Evolutionary conservation across 257 asterid genomes (phyloP), one percentile per base, ranked within the genome.

Genomic region (Przewalskia tangutica): DNA sequence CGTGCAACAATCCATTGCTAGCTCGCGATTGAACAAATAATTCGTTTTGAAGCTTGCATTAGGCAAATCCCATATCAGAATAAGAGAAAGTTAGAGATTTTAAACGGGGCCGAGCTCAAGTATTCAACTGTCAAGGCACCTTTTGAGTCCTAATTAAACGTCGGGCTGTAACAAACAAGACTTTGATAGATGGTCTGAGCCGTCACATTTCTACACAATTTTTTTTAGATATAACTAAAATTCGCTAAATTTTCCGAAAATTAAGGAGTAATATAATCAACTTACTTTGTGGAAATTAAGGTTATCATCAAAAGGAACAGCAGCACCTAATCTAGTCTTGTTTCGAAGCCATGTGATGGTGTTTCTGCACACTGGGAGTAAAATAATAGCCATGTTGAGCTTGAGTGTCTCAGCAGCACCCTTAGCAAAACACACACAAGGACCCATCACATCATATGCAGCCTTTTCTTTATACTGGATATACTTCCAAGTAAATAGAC

Each of bases 351-450:
- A 94, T 5, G 99, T 95, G 77, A 95, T 92, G 51, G 97, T 94
- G 88, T 95, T 95, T 60, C 99, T 84, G 75, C 97, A 95, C 4
- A 95, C 98, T 0, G 98, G 98, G 0, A 95, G 85, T 62, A 95
- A 67, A 44, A 95, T 91, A 23, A 95, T 55, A 1, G 98, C 99
- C 99, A 95, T 95, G 90, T 95, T 95, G 38, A 95, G 88, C 92
- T 95, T 95, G 42, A 93, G 90, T 4, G 95, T 95, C 89, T 95
- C 99, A n/a, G 99, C 99, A 0, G 95, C 99, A 1, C 99, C 99
- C 77, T 95, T 95, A 17, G 99, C 99, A 64, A 93, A 5, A 85
- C 97, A 92, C 56, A 95, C 98, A 58, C 99, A 95, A 14, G 85
- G 87, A 8, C 99, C 99, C 97, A 94, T 91, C 0, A 95, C 95